These are phyloP conservation scores for Ustilago vetiveriae DNA, from an alignment of 1,284 basidiomycete genomes.

Conservation along the genomic window DNA sequence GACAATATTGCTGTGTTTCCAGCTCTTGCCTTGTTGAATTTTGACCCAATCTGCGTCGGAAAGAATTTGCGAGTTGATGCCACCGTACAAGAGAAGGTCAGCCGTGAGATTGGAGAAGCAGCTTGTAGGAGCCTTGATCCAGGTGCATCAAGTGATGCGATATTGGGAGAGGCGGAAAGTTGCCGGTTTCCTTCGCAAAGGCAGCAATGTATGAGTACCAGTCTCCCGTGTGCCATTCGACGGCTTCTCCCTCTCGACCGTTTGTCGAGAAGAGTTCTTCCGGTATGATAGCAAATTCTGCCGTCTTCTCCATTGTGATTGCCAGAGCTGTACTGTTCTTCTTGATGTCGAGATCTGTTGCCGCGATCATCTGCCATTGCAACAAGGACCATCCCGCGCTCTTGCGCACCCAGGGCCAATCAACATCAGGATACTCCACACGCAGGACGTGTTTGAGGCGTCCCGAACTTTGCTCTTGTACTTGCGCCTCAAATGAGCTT, in stretches of 20 bases:
- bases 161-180: not conserved
- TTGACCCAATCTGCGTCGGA: conserved; percentile 21
- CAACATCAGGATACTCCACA: conserved; percentile 28
- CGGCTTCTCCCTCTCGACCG: not conserved
- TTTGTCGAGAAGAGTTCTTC: not conserved
- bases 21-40: not conserved
- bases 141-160: conserved; percentile 36
- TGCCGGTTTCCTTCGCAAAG: conserved; percentile 8
- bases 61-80: conserved; percentile 40
- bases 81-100: conserved; percentile 38
- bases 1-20: conserved; percentile 29
- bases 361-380: conserved; percentile 48
- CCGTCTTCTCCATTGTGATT: conserved; percentile 31
- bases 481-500: conserved; percentile 6
- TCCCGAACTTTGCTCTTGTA: not conserved
- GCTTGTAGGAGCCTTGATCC: conserved; percentile 26
- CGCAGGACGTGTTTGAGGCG: conserved; percentile 25
- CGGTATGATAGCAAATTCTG: conserved; percentile 42
- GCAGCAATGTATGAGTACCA: conserved; percentile 50
- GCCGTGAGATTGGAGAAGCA: conserved; percentile 35
- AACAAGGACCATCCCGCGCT: conserved; percentile 47
- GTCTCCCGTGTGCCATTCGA: conserved; percentile 51
- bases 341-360: conserved; percentile 21
- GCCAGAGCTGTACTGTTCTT: conserved; percentile 21
- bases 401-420: conserved; percentile 34